Evolutionary conservation across 1,139 yeast genomes (phyloP).

Genomic region (Yamadazyma membranifaciens): DNA sequence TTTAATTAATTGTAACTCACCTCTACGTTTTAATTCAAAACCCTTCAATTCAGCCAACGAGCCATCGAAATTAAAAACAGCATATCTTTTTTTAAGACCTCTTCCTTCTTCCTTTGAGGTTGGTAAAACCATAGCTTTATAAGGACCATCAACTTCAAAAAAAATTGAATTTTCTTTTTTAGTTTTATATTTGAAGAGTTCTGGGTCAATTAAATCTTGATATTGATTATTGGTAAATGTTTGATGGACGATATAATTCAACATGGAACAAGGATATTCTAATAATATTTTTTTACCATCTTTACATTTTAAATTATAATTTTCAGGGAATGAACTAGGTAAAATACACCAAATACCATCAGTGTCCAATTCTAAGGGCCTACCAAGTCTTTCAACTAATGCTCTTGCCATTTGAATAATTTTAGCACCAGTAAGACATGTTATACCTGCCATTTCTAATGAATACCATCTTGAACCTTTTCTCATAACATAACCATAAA

Average conservation of each 20-base stretch:
- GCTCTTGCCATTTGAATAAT: constrained; percentile 96
- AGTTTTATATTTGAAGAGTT: constrained; percentile 66
- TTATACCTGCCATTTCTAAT: constrained; percentile 99
- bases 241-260: constrained; percentile 89
- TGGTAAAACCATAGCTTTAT: constrained; percentile 95
- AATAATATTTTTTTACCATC: constrained; percentile 76
- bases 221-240: constrained; percentile 92
- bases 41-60: constrained; percentile 94
- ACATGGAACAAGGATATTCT: constrained; percentile 96
- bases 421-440: constrained; percentile 96
- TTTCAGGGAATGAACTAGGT: constrained; percentile 91
- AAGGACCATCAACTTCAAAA: constrained; percentile 98
- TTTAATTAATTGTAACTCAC: constrained; percentile 90
- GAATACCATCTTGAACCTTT: constrained; percentile 99
- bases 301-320: constrained; percentile 64
- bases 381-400: constrained; percentile 89
- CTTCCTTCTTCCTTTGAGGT: constrained; percentile 98
- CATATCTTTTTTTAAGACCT: constrained; percentile 93
- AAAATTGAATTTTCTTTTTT: constrained; percentile 91
- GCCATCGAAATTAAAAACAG: constrained; percentile 95
- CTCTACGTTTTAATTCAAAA: constrained; percentile 94
- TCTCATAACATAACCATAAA: constrained; percentile 98
- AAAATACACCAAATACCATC: constrained; percentile 99
- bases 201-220: constrained; percentile 77
- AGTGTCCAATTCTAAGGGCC: constrained; percentile 95